These are phyloP conservation scores for Acrocalymma vagum DNA, from an alignment of 2,329 filamentous ascomycete genomes.

Conservation along the genomic window DNA sequence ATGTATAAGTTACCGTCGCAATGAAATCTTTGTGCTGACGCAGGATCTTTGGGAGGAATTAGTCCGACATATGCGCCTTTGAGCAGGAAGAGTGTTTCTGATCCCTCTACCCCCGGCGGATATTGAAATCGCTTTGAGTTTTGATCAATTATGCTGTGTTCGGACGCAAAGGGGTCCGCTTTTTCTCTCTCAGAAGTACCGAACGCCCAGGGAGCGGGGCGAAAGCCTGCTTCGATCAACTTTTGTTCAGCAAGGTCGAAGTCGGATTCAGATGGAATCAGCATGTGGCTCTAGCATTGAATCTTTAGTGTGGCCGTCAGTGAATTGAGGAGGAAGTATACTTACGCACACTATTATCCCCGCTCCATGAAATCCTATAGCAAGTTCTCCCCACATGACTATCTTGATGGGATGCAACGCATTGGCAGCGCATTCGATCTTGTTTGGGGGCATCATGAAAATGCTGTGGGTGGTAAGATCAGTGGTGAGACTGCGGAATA, in stretches of 20 bases:
- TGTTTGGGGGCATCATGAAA: too few species aligned
- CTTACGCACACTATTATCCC: constrained; percentile 7
- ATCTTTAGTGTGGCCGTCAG: constrained; percentile 5
- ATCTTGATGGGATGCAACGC: constrained; percentile 10
- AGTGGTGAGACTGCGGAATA: too few species aligned
- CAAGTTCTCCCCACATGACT: constrained; percentile 10
- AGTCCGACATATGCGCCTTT: constrained; percentile 7
- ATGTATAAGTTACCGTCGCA: constrained; percentile 8
- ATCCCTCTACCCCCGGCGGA: constrained; percentile 5
- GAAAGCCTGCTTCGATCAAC: constrained; percentile 11
- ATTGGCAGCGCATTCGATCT: constrained; percentile 6
- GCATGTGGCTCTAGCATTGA: constrained; percentile 9
- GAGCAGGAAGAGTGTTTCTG: constrained; percentile 9
- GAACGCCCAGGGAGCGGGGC: constrained; percentile 11
- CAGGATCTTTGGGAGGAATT: constrained; percentile 5
- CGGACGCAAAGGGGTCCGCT: too few species aligned
- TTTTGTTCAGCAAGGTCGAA: constrained; percentile 9
- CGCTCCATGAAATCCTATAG: constrained; percentile 9
- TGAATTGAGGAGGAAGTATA: constrained; percentile 6
- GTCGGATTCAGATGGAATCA: constrained; percentile 8
- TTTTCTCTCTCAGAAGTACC: too few species aligned
- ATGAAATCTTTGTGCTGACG: constrained; percentile 9
- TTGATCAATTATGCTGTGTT: constrained; percentile 7
- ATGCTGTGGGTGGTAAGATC: too few species aligned
- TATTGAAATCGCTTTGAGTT: constrained; percentile 10